Percentiles rank a stretch among this genome's conserved stretches.
Evolutionary conservation across 768 basidiomycete genomes (phyloP).

Genomic region (Tephrocybe sp.): DNA sequence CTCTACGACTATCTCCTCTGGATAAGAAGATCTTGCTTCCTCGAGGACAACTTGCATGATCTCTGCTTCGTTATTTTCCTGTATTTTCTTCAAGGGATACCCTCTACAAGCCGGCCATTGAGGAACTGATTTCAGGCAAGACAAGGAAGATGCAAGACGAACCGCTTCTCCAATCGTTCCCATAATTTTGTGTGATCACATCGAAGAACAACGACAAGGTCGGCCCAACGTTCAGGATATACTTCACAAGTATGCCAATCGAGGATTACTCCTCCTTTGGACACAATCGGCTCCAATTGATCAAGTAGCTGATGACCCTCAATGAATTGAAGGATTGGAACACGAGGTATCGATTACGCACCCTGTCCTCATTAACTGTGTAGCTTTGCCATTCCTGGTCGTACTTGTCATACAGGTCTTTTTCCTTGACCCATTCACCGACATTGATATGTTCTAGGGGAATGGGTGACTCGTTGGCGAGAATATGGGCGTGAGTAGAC

Average conservation of each 20-base stretch:
- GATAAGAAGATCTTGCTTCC: conserved; percentile 87
- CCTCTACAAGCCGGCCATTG: conserved; percentile 46
- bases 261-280: conserved; percentile 77
- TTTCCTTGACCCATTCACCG: conserved; percentile 86
- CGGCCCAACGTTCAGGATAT: conserved; percentile 96
- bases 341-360: conserved; percentile 30
- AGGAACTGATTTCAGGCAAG: background rate
- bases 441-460: conserved; percentile 85
- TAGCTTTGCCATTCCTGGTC: conserved; percentile 96
- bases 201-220: conserved; percentile 89
- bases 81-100: conserved; percentile 90
- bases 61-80: conserved; percentile 98
- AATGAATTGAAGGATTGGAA: background rate
- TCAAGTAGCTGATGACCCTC: conserved; percentile 67
- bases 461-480: conserved; percentile 68
- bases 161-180: conserved; percentile 92
- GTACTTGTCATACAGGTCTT: conserved; percentile 76
- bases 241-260: conserved; percentile 95
- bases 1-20: conserved; percentile 83
- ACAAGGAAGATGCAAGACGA: conserved; percentile 20
- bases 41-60: conserved; percentile 93
- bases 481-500: conserved; percentile 87
- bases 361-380: conserved; percentile 95
- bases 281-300: conserved; percentile 73
- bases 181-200: conserved; percentile 88